Base-by-base conservation (phyloP, 2,329 filamentous ascomycete species). In the Madurella mycetomatis region DNA sequence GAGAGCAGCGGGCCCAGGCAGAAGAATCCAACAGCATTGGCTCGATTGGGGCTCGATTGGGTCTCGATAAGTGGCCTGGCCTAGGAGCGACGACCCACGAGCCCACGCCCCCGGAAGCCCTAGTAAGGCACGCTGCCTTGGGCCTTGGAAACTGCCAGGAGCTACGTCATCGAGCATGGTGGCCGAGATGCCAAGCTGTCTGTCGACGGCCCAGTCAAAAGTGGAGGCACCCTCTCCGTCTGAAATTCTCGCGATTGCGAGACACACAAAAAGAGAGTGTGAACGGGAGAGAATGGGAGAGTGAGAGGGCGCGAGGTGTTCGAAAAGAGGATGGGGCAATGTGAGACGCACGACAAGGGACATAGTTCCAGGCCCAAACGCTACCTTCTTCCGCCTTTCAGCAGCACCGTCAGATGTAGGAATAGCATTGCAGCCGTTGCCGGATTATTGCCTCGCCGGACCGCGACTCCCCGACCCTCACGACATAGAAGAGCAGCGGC, bases 151-250 rank as follows among this genome's bases (percentile, higher is more conserved):
- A 34, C 11, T 37, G 46, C 31, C 31, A 25, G 42, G 15, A 1
- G 30, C 54, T 57, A 59, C 57, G 57, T 59, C 57, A 59, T 59
- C 49, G 49, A 59, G 49, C 54, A 54, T 51, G 47, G 45, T 15
- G 45, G 41, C 47, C 49, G 53, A 49, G 42, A 51, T 49, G 50
- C 51, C 56, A 49, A 56, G 56, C 47, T 8, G 11, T 40, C 18
- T 37, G 31, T 53, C 44, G 31, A 31, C 44, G 41, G 45, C 30
- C 40, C 37, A 47, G 41, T 47, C 30, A 41, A 8, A 30, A 51
- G 49, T 47, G 15, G 13, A 34, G 7, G 18, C 18, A 17, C 46
- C 31, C 31, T 19, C 41, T 25, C 46, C 46, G 34, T 48, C 46
- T 48, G 46, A 48, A 25, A 48, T 37, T 30, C 13, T 37, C 34